Evolutionary conservation across 192 early-diverging fungal species (phyloP), one percentile per base, ranked within the genome.

Genomic region (Dissophora globulifera): DNA sequence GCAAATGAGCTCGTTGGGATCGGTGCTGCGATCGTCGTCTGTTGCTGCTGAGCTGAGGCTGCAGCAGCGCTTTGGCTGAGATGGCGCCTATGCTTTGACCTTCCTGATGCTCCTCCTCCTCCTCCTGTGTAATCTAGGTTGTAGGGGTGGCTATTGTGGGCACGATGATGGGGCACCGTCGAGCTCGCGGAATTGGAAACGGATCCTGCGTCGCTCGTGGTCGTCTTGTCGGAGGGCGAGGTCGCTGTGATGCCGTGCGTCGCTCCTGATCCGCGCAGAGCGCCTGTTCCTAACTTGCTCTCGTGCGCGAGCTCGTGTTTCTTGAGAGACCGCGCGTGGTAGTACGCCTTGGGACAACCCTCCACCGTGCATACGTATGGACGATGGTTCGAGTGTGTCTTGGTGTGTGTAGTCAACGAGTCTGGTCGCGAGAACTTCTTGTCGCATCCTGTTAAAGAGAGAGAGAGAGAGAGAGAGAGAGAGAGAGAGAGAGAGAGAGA

Each of bases 221-320:
- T n/a, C n/a, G 20, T 22, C 26, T 38, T 54, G 22, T 67, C 69
- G 11, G 41, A 19, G 10, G 32, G n/a, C 23, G 67, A 23, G 4
- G 50, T 42, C 11, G 53, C 38, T 17, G 43, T 13, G 20, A 47
- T 11, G 3, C 54, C 58, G 11, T 70, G 43, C 8, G 43, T 30
- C 16, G 70, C 50, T 46, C 72, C 72, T 43, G 72, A 35, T 22
- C 63, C 63, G 9, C 72, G 62, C 3, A 76, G 41, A 23, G 29
- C 50, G 3, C 63, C 63, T 40, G 33, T 26, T 5, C 22, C 22
- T 7, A 38, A 54, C 58, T 76, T 72, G 16, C 26, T 45, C 12
- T 82, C 79, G 50, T 88, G 87, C 10, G 78, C 69, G 31, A 83
- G 71, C 62, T 87, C 86, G 48, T 89, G 88, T 68, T 89, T 89